These are phyloP conservation scores for Coffea eugenioides DNA, from an alignment of 257 asterid genomes.

Conservation along the genomic window DNA sequence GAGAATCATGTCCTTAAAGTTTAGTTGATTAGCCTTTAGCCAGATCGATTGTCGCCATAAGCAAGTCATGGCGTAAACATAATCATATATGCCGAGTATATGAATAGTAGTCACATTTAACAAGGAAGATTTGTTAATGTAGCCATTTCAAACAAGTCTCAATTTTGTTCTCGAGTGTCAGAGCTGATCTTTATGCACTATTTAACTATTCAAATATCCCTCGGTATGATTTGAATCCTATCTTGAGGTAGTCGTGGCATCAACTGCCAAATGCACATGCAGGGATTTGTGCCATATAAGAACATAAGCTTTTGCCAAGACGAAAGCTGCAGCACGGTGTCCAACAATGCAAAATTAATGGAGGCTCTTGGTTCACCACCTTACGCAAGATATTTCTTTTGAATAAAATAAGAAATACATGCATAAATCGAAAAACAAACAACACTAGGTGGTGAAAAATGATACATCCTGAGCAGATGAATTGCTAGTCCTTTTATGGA, in stretches of 20 bases:
- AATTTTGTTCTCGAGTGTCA: background rate
- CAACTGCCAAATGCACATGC: background rate
- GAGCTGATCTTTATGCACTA: background rate
- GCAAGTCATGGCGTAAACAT: background rate
- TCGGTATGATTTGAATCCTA: background rate
- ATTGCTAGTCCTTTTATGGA: background rate
- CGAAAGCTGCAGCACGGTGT: background rate
- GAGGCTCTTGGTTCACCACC: no score
- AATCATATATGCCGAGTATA: background rate
- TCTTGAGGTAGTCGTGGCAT: background rate
- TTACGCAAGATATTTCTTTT: background rate
- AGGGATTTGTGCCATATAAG: background rate
- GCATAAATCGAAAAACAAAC: background rate
- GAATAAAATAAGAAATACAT: background rate
- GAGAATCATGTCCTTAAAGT: background rate
- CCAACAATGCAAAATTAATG: background rate
- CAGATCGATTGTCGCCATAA: background rate
- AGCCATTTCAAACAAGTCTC: background rate
- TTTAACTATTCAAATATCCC: background rate
- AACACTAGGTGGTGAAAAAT: conserved; percentile 2
- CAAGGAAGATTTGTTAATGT: background rate
- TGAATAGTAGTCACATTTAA: background rate
- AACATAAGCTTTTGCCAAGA: background rate
- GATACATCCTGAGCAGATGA: background rate
- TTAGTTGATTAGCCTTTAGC: background rate